Base-by-base conservation (phyloP, 2,329 filamentous ascomycete genomes). In the Diaporthe citri region DNA sequence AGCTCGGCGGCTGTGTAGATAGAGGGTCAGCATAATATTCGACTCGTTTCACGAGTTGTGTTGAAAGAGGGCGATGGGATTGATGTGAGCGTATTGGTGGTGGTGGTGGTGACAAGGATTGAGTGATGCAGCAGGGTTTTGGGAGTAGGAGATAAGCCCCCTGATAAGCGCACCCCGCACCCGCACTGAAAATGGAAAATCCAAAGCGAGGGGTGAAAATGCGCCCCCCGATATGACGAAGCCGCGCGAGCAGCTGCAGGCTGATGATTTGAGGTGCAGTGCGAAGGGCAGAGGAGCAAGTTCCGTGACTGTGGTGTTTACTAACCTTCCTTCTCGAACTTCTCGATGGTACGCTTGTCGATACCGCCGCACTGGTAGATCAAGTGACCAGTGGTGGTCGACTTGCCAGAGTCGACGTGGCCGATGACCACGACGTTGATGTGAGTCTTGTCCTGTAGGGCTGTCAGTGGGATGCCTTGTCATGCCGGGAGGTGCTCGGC, bases 331-430 rank as follows among this genome's bases (percentile, higher is more conserved):
- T 99, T 99, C 96, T 99, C 97, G 93, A 99, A 99, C 94, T 99
- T 99, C 94, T 99, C 97, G 87, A 99, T 99, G 89, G 96, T 98
- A 95, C 97, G 96, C 93, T 96, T 95, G 95, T 99, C 97, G 86
- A 98, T 99, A 95, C 97, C 97, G 94, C 97, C 97, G 92, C 97
- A 98, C 94, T 99, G 96, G 95, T 98, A 98, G 94, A 99, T 98
- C 93, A 99, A 93, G 91, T 96, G 93, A 88, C 93, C 92, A 83
- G 88, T 94, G 88, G 96, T 98, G 88, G 96, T 98, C 83, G 96
- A 98, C 93, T 98, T 98, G 90, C 96, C 96, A 88, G 95, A 97
- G 90, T 98, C 95, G 95, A 98, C 96, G 93, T 98, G 96, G 92
- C 96, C 80, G 79, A 84, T 82, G 78, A 84, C 83, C 80, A 83